phyloP scores from a whole-genome alignment of 192 early-diverging fungal genomes.

The Entomortierella chlamydospora region DNA sequence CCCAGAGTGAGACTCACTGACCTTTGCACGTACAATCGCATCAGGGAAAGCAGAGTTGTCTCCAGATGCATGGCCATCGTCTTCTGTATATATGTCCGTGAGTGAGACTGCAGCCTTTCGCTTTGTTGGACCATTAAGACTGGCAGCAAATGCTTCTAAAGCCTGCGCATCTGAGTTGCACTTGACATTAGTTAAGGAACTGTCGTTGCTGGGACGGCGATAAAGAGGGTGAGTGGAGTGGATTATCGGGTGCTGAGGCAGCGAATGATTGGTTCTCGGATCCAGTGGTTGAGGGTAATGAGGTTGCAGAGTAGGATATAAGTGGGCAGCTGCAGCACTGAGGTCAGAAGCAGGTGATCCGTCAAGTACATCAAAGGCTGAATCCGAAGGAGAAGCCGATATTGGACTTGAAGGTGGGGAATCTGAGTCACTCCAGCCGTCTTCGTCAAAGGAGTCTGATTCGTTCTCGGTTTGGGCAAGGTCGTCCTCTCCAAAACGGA shows the following conservation, averaged over 20 bases:
- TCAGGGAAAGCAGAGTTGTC: slow-evolving; percentile 37
- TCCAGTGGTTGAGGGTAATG: slow-evolving; percentile 7
- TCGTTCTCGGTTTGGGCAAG: slow-evolving; percentile 29
- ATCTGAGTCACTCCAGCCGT: slow-evolving; percentile 47
- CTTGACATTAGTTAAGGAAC: slow-evolving; percentile 5
- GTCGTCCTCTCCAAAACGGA: slow-evolving; percentile 85
- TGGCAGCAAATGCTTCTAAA: slow-evolving; percentile 20
- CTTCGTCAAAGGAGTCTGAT: slow-evolving; percentile 45
- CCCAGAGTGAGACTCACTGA: slow-evolving; percentile 17
- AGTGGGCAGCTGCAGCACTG: slow-evolving; percentile 26
- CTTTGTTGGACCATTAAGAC: slow-evolving; percentile 17
- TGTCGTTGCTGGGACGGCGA: slow-evolving; percentile 20
- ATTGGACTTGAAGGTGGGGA: slow-evolving; percentile 29
- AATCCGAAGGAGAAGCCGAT: slow-evolving; percentile 22
- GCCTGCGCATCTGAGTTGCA: slow-evolving; percentile 24
- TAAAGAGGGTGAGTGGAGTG: slow-evolving; percentile 24
- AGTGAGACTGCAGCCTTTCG: slow-evolving; percentile 28
- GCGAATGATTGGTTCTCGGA: slow-evolving; percentile 2
- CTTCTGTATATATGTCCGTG: slow-evolving; percentile 47
- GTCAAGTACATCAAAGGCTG: background rate
- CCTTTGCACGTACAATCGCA: slow-evolving; percentile 23
- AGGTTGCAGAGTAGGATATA: background rate
- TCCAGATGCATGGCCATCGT: background rate
- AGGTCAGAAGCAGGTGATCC: slow-evolving; percentile 3
- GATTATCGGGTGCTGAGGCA: slow-evolving; percentile 8